A percentile compares a stretch with the other conserved stretches of the same genome.
Conservation (phyloP, 208 protist genomes). For the Leptomonas seymouri region DNA sequence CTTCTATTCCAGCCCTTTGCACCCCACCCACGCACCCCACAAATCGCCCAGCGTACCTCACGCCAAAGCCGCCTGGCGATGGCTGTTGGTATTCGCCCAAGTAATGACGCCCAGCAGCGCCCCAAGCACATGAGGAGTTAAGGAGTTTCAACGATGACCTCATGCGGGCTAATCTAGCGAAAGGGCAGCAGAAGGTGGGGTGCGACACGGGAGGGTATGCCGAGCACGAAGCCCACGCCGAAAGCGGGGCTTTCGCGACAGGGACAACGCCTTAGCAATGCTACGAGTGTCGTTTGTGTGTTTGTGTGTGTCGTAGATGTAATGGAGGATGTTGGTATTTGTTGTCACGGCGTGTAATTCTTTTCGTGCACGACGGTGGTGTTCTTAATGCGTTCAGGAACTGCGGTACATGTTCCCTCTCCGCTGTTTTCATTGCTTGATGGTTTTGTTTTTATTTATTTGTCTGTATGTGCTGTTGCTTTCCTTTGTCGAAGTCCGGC, state of each 20-base stretch:
- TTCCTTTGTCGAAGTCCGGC: no score
- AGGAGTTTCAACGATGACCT: no score
- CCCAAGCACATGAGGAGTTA: no score
- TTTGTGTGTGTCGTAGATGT: background rate
- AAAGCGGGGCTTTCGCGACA: background rate
- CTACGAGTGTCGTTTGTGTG: background rate
- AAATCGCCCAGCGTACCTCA: background rate
- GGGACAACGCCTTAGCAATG: background rate
- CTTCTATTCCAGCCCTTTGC: background rate
- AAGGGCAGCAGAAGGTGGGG: no score
- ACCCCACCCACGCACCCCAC: background rate
- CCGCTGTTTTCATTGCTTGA: background rate
- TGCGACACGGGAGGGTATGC: slow-evolving; percentile 15
- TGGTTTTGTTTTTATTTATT: background rate
- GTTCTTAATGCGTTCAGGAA: no score
- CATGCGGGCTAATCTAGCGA: no score
- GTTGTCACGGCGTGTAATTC: background rate
- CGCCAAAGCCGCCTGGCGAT: background rate
- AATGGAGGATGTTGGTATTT: background rate
- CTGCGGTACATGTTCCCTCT: background rate
- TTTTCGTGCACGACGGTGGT: background rate
- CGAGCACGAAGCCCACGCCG: background rate
- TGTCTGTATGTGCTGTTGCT: background rate
- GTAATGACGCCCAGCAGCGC: background rate
- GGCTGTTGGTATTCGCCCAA: background rate